Conservation (phyloP, 1,284 basidiomycete genomes). For the Pholiota adiposa region DNA sequence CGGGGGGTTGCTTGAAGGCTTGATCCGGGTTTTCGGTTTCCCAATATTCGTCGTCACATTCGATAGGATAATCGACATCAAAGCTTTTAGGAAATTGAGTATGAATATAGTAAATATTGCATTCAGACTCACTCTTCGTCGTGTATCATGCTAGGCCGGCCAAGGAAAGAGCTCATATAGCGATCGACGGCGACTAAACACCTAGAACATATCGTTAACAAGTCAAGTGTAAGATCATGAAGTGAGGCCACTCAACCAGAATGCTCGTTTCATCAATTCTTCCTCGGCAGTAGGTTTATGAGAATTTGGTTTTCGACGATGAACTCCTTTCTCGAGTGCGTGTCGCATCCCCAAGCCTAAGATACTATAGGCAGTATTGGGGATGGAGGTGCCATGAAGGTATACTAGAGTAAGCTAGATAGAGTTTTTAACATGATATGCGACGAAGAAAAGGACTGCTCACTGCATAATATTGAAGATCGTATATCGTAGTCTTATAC, state of each 20-base stretch:
- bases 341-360: slow-evolving; percentile 40
- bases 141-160: slow-evolving; percentile 74
- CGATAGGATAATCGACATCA: slow-evolving; percentile 67
- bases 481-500: slow-evolving; percentile 57
- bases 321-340: slow-evolving; percentile 49
- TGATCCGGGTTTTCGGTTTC: slow-evolving; percentile 45
- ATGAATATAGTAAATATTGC: not conserved
- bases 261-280: slow-evolving; percentile 72
- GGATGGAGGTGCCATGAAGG: slow-evolving; percentile 31
- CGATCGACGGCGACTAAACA: slow-evolving; percentile 64
- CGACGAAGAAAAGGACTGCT: slow-evolving; percentile 14
- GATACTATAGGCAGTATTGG: slow-evolving; percentile 35
- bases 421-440: not conserved
- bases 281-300: slow-evolving; percentile 45
- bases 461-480: slow-evolving; percentile 64
- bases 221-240: not conserved
- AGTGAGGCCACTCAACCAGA: slow-evolving; percentile 56
- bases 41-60: slow-evolving; percentile 76
- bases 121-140: slow-evolving; percentile 72
- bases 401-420: slow-evolving; percentile 15
- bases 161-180: slow-evolving; percentile 66
- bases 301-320: slow-evolving; percentile 47
- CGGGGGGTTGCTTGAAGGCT: slow-evolving; percentile 52
- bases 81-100: slow-evolving; percentile 43
- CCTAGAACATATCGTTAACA: slow-evolving; percentile 37